A percentile compares a stretch with the other conserved stretches of the same genome.
phyloP scores from a whole-genome alignment of 192 early-diverging fungal genomes.

The Podila minutissima region DNA sequence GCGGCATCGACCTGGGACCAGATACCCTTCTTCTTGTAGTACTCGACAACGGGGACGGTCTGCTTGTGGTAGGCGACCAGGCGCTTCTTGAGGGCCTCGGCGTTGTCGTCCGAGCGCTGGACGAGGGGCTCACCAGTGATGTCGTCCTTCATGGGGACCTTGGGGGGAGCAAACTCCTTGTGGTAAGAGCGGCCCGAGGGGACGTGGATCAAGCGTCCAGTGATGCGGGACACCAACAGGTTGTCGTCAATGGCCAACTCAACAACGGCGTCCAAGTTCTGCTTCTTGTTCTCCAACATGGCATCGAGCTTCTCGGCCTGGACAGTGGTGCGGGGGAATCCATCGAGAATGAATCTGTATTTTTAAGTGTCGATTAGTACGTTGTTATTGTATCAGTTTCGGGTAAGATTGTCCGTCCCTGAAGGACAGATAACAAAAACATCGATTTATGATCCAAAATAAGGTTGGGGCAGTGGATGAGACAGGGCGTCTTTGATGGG shows the following conservation, averaged over 20 bases:
- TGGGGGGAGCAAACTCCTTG: conserved; percentile 95
- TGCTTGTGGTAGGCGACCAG: conserved; percentile 86
- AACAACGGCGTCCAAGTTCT: conserved; percentile 86
- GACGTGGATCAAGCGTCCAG: conserved; percentile 95
- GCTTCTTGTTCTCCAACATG: conserved; percentile 87
- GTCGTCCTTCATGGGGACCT: conserved; percentile 91
- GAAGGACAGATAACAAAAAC: no score
- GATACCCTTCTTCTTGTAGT: conserved; percentile 96
- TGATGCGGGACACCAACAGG: conserved; percentile 94
- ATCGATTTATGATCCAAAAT: neutral
- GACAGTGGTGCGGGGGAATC: conserved; percentile 97
- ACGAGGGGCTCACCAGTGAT: conserved; percentile 97
- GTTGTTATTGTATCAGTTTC: neutral
- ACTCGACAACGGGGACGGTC: conserved; percentile 83
- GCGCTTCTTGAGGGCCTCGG: conserved; percentile 91
- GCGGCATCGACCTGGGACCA: conserved; percentile 93
- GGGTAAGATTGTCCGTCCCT: neutral
- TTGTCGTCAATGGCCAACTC: conserved; percentile 96
- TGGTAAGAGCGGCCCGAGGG: conserved; percentile 96
- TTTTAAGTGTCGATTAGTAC: neutral
- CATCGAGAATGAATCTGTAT: conserved; percentile 93
- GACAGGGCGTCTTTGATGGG: no score
- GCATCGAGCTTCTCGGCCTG: conserved; percentile 99
- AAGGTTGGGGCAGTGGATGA: neutral
- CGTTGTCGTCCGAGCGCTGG: conserved; percentile 98